Base-by-base conservation (phyloP, 345 rosid genomes). In the Angophora floribunda region DNA sequence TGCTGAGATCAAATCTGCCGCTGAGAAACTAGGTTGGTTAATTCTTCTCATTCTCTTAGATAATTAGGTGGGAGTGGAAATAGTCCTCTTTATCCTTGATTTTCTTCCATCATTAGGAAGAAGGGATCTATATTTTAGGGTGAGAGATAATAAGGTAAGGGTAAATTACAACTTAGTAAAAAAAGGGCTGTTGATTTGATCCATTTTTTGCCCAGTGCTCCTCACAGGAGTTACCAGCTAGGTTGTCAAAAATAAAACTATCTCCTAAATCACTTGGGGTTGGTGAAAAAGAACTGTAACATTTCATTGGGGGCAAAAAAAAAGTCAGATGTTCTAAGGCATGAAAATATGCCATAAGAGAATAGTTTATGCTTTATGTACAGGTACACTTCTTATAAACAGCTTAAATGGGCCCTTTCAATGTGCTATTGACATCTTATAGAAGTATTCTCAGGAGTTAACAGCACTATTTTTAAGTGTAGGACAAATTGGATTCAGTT, bases 11-110 rank as follows among this genome's bases (percentile, higher is more conserved):
- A 93, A 92, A 89, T 90, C 87, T 80, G 86, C 94, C 32, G 65
- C 93, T 87, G 96, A 93, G 89, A 96, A 93, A 90, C 85, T 96
- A 89, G 98, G 99, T 94, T 89, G 90, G 96, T 90, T 86, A 84
- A 52, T 50, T 52, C 63, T 41, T 85, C 65, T 7, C 19, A 51
- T 55, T 85, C 88, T 61, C n/a, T 59, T 45, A 41, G 28, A 75
- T 36, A 75, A 45, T 44, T 41, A 75, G 84, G 41, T 41, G 84
- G 84, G 41, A 75, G 14, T 75, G 49, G 84, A 75, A 75, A 75
- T 41, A 19, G 15, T 75, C 82, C 82, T 75, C 41, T 75, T 75
- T 36, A 75, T 75, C 84, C 4, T 75, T 75, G 14, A 75, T 75
- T 75, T 75, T 75, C 49, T 41, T 75, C 84, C 49, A 41, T 41